Evolutionary conservation across 228 moss, liverwort and hornwort genomes (phyloP), one percentile per base, ranked within the genome.

Genomic region (Sphagnum fallax): DNA sequence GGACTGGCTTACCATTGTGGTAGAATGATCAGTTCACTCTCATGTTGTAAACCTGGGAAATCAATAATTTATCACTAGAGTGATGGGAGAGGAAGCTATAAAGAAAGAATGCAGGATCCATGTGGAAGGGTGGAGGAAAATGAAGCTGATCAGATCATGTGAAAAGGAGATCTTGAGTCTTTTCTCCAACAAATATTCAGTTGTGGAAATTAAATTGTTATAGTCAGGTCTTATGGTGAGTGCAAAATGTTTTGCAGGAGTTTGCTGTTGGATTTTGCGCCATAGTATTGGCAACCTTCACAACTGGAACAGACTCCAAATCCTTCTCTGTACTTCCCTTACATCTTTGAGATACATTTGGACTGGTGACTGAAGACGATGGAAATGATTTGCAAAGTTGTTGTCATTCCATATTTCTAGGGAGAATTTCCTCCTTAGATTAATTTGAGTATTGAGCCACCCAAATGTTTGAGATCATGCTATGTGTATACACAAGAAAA

Each of bases 1-100:
- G 55, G 84, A 88, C 14, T 86, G 86, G 86, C 77, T 92, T 49
- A 90, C 90, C 11, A 77, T 86, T 66, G 57, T 88, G 81, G 91
- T 91, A 72, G 69, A 64, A 64, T 48, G 47, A 62, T 62, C n/a
- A n/a, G 9, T 11, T 65, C 47, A 9, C 64, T 48, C 13, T 32
- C 16, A 65, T 16, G 14, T 5, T 47, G 47, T 13, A 65, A 49
- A 65, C n/a, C 65, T 49, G 4, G 18, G 65, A 47, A 32, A 65
- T 65, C 11, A 7, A 65, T 50, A 65, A 9, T 32, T 32, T 32
- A 32, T 32, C 32, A 65, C 1, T 9, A 6, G 18, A 9, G 5
- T 0, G 11, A 65, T 8, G 48, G 11, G 15, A 15, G 50, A 18
- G 1, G 3, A 14, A 52, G 14, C 6, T 67, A 57, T 57, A 8